A percentile compares a stretch with the other conserved stretches of the same genome.
phyloP scores from a whole-genome alignment of 2,329 filamentous ascomycete species.

The Cordyceps farinosa region DNA sequence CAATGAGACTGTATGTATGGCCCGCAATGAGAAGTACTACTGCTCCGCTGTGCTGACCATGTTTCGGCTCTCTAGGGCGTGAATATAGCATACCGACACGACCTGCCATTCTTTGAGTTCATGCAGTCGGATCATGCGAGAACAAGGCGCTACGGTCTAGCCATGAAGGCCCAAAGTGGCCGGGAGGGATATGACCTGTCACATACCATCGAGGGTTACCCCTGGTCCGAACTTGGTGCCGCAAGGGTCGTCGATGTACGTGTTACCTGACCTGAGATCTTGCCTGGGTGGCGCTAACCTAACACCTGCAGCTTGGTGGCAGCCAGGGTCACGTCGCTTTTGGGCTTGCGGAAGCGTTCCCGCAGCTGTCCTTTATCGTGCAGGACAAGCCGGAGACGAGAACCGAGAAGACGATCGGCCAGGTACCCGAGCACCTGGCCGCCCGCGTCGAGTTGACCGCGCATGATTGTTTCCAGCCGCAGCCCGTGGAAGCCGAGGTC shows the following conservation, averaged over 20 bases:
- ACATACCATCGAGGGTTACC: conserved; percentile 23
- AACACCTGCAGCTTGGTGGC: conserved; percentile 25
- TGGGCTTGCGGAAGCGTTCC: conserved; percentile 25
- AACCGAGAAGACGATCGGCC: conserved; percentile 31
- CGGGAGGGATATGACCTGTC: conserved; percentile 24
- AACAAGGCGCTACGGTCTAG: conserved; percentile 29
- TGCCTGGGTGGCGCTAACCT: neutral
- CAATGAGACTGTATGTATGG: conserved; percentile 28
- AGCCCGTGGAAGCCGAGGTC: conserved; percentile 47
- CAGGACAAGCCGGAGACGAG: conserved; percentile 45
- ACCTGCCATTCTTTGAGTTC: conserved; percentile 28
- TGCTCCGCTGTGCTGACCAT: neutral
- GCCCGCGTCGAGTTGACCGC: conserved; percentile 36
- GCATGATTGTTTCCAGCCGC: conserved; percentile 52
- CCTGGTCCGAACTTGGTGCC: conserved; percentile 25
- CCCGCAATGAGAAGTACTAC: neutral
- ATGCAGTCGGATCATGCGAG: conserved; percentile 26
- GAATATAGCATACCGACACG: conserved; percentile 28
- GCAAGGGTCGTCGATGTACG: conserved; percentile 28
- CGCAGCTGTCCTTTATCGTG: conserved; percentile 40
- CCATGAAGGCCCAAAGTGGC: conserved; percentile 29
- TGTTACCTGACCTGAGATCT: conserved; percentile 1
- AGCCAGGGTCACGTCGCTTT: conserved; percentile 26
- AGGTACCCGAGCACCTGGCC: conserved; percentile 31
- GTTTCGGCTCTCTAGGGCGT: conserved; percentile 20